Base-by-base conservation (phyloP, 208 protist genomes). In the Wallacemonas rigidus region DNA sequence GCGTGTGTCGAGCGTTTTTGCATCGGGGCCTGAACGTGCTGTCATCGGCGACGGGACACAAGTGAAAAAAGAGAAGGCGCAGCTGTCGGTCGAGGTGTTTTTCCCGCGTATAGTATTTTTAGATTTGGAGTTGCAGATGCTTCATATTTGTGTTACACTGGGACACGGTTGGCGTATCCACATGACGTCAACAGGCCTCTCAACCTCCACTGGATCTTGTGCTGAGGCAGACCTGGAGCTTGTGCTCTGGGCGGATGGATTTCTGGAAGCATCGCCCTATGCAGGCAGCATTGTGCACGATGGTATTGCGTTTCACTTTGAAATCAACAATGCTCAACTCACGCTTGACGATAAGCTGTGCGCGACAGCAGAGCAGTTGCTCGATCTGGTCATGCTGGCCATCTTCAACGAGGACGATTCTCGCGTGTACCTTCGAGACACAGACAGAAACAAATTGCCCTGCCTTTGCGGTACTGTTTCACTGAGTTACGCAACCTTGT, bases 361-460 rank as follows among this genome's bases (percentile, higher is more conserved):
- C 6, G 57, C 48, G n/a, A 77, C 65, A 14, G 44, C 78, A 5
- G 87, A 92, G 67, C 41, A 67, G 38, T 36, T 88, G 7, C 83
- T 86, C 48, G 87, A 92, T 68, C 48, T 80, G 3, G 41, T 79
- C 4, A 81, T 83, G 60, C 51, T 86, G 38, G 15, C 86, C 1
- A 55, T 92, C 54, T 87, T 81, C 50, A 40, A 55, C 0, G 51
- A 76, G 9, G 87, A 89, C 47, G 87, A 89, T 70, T 53, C 74
- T 9, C 83, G 82, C 50, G 83, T 92, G 11, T 79, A 89, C 63
- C 75, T 92, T 11, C 77, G 77, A n/a, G 60, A 88, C 51, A 69
- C 63, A 7, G 64, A 71, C 41, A 51, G 41, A 17, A 75, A 71
- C 41, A 79, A 71, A 1, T 71, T 65, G 12, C 80, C 83, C 7